phyloP scores from a whole-genome alignment of 805 yeast species.

The Metschnikowia peoriensis region DNA sequence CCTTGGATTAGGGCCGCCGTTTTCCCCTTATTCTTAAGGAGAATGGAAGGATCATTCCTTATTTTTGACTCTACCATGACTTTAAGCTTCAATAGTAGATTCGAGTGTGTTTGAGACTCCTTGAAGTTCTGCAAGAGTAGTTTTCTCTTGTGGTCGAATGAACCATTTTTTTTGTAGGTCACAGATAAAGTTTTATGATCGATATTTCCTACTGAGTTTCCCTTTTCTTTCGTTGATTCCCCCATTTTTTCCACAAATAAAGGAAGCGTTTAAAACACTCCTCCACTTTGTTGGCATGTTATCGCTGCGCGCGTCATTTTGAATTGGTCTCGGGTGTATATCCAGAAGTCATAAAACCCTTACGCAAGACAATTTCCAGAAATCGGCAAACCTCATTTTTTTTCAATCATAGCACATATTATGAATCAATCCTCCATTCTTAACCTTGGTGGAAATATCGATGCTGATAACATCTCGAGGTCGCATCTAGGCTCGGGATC shows the following conservation, averaged over 20 bases:
- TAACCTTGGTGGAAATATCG: conserved; percentile 6
- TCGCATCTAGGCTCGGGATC: conserved; percentile 16
- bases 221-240: not conserved
- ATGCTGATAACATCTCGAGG: not conserved
- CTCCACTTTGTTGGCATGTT: not conserved
- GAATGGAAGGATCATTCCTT: conserved; percentile 45
- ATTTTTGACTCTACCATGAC: conserved; percentile 47
- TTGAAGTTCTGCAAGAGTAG: conserved; percentile 43
- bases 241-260: too few species aligned
- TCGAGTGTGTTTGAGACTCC: conserved; percentile 39
- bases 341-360: not conserved
- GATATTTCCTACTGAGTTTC: not conserved
- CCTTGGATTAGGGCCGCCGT: conserved; percentile 54
- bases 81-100: conserved; percentile 38
- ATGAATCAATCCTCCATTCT: conserved; percentile 6
- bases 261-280: too few species aligned
- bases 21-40: conserved; percentile 49
- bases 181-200: conserved; percentile 41
- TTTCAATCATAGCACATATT: too few species aligned
- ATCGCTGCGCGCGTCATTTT: not conserved
- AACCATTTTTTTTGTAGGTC: conserved; percentile 48
- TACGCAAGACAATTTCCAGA: not conserved
- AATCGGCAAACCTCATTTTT: not conserved
- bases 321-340: not conserved
- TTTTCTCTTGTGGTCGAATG: conserved; percentile 47